phyloP scores from a whole-genome alignment of 306 rosid species.

The Inga laurina region DNA sequence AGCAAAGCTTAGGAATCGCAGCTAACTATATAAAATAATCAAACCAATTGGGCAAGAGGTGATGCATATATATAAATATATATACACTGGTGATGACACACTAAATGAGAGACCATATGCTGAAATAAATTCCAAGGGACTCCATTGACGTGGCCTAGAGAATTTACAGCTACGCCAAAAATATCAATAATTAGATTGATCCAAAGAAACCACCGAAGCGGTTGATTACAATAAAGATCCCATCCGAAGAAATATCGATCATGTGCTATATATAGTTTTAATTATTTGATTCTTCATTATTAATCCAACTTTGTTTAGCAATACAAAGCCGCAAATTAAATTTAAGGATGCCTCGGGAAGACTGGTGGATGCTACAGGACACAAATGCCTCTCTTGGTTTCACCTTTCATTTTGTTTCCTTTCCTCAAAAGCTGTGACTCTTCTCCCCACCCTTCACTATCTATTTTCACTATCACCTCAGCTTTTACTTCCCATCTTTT shows the following conservation, averaged over 20 bases:
- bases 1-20: no score
- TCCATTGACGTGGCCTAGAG: slow-evolving; percentile 24
- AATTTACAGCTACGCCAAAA: background rate
- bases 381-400: background rate
- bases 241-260: background rate
- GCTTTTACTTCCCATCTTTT: background rate
- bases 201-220: background rate
- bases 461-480: background rate
- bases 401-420: background rate
- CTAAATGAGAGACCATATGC: background rate
- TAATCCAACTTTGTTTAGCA: background rate
- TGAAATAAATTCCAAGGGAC: slow-evolving; percentile 7
- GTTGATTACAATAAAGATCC: background rate
- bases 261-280: no score
- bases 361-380: background rate
- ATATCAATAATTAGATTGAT: background rate
- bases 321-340: background rate
- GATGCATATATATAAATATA: no score
- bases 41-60: no score
- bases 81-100: no score
- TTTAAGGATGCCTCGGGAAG: background rate
- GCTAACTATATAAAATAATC: no score
- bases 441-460: background rate
- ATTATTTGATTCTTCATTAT: background rate
- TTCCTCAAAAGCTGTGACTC: background rate